Evolutionary conservation across 345 rosid species (phyloP).

Genomic region (Anastatica hierochuntica): DNA sequence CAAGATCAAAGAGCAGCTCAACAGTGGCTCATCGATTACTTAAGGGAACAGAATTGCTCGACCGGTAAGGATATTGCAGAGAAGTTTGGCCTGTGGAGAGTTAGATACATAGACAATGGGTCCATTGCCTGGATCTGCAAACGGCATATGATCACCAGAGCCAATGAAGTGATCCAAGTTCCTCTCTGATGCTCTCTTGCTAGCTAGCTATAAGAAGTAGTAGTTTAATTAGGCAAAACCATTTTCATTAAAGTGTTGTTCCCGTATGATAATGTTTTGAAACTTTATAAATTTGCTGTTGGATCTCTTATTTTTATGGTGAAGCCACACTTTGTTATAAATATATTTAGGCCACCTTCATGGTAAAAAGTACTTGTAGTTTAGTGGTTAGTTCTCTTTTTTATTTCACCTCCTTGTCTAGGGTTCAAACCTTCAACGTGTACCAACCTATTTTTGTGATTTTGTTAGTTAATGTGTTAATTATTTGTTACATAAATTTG

Average conservation of each 20-base stretch:
- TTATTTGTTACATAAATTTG: too few species aligned
- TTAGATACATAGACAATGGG: conserved; percentile 72
- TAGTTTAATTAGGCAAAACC: conserved; percentile 7
- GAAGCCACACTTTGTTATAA: too few species aligned
- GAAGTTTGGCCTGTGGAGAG: conserved; percentile 87
- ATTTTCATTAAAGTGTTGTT: conserved; percentile 11
- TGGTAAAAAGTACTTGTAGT: too few species aligned
- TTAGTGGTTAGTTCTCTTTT: too few species aligned
- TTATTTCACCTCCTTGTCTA: too few species aligned
- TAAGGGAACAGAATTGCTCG: conserved; percentile 67
- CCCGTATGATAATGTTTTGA: not conserved
- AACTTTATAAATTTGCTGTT: conserved; percentile 1
- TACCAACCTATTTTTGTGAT: too few species aligned
- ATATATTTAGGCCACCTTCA: too few species aligned
- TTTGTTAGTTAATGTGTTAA: too few species aligned
- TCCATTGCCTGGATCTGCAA: conserved; percentile 88
- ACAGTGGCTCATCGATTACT: conserved; percentile 83
- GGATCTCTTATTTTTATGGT: conserved; percentile 1
- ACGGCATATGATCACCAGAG: conserved; percentile 66
- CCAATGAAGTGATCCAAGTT: conserved; percentile 58
- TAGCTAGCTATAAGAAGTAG: conserved; percentile 10
- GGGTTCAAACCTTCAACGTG: too few species aligned
- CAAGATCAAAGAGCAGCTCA: conserved; percentile 72
- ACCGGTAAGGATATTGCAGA: conserved; percentile 80
- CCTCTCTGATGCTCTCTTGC: conserved; percentile 32